Conservation (phyloP, 2,329 filamentous ascomycete species). For the Penicillium sp. region DNA sequence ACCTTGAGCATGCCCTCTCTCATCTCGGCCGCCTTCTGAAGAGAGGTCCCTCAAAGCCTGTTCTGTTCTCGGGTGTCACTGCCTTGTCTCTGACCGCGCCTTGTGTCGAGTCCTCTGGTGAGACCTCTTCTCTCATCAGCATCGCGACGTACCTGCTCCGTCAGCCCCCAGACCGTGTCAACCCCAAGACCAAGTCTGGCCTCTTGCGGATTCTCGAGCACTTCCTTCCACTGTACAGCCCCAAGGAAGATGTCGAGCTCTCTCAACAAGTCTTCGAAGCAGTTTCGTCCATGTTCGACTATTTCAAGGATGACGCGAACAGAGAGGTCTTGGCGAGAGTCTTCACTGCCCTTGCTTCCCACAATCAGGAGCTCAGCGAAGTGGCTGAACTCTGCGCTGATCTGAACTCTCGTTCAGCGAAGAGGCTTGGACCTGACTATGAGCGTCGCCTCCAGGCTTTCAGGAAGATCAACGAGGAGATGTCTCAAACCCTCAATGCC, state of each 20-base stretch:
- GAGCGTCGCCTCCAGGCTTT: slow-evolving; percentile 81
- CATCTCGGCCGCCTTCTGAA: slow-evolving; percentile 60
- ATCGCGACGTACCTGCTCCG: slow-evolving; percentile 81
- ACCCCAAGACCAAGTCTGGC: slow-evolving; percentile 79
- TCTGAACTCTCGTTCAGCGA: slow-evolving; percentile 77
- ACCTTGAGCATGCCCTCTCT: slow-evolving; percentile 69
- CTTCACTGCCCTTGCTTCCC: slow-evolving; percentile 71
- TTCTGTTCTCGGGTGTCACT: slow-evolving; percentile 79
- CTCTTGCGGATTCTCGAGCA: slow-evolving; percentile 80
- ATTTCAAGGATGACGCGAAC: slow-evolving; percentile 82
- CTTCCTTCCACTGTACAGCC: slow-evolving; percentile 72
- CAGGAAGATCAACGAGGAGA: slow-evolving; percentile 68
- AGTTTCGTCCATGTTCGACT: slow-evolving; percentile 82
- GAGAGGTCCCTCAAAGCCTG: slow-evolving; percentile 69
- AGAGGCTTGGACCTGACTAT: slow-evolving; percentile 83
- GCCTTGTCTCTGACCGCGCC: slow-evolving; percentile 77
- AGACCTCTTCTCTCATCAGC: slow-evolving; percentile 77
- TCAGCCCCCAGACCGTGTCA: slow-evolving; percentile 83
- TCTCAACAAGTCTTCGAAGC: slow-evolving; percentile 73
- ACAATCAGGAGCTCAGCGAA: slow-evolving; percentile 64
- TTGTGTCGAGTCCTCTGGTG: slow-evolving; percentile 65
- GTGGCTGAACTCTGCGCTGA: slow-evolving; percentile 75
- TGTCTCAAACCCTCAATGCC: slow-evolving; percentile 65
- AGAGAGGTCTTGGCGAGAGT: slow-evolving; percentile 76
- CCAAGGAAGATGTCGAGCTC: slow-evolving; percentile 62